These are phyloP conservation scores for Penicillium sp. DNA, from an alignment of 2,329 filamentous ascomycete species.

Conservation along the genomic window DNA sequence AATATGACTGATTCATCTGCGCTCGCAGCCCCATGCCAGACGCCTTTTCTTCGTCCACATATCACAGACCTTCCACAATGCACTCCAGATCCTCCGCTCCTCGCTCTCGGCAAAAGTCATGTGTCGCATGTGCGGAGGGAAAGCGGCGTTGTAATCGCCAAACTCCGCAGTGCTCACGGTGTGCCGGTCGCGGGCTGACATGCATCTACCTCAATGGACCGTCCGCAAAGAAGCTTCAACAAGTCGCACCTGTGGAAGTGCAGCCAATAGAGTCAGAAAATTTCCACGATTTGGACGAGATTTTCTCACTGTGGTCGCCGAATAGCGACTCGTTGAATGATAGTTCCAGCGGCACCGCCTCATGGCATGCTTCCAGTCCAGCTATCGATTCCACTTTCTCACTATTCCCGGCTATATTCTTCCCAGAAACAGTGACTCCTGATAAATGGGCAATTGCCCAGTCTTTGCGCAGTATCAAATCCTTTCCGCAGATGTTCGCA, in stretches of 20 bases:
- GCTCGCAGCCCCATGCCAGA: neutral
- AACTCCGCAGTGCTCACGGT: conserved; percentile 18
- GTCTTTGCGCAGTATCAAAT: conserved; percentile 4
- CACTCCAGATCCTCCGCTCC: neutral
- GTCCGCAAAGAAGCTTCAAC: neutral
- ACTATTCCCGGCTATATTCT: neutral
- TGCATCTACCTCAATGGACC: conserved; percentile 9
- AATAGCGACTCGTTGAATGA: neutral
- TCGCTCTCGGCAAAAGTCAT: conserved; percentile 18
- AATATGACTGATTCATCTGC: neutral
- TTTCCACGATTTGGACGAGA: neutral
- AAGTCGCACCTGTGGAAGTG: neutral
- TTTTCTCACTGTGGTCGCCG: neutral
- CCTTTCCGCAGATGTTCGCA: conserved; percentile 8
- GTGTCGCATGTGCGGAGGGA: conserved; percentile 13
- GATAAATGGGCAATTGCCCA: conserved; percentile 12
- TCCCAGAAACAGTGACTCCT: conserved; percentile 2
- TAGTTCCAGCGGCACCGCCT: neutral
- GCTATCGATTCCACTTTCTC: neutral
- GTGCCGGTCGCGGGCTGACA: conserved; percentile 9
- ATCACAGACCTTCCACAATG: conserved; percentile 1
- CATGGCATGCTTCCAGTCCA: conserved; percentile 1
- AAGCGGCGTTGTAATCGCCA: conserved; percentile 18
- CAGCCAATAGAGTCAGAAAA: neutral
- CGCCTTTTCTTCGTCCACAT: neutral